phyloP scores from a whole-genome alignment of 2,329 filamentous ascomycete species.

The Podosphaera leucotricha region DNA sequence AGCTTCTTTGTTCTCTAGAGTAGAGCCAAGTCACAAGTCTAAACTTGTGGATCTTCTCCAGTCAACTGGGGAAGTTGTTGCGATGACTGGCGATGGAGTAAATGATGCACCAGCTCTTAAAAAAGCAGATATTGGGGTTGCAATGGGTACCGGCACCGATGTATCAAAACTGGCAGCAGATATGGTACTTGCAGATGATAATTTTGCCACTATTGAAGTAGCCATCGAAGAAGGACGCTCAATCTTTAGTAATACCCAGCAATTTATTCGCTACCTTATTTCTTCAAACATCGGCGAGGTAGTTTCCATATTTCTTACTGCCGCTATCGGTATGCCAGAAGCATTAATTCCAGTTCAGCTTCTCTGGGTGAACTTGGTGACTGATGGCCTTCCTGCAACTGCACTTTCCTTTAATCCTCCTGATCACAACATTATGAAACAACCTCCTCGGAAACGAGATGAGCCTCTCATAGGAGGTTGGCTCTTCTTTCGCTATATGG shows the following conservation, averaged over 20 bases:
- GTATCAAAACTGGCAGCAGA: constrained; percentile 91
- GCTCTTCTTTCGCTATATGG: constrained; percentile 93
- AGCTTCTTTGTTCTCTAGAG: constrained; percentile 84
- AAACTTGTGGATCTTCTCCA: constrained; percentile 92
- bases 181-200: constrained; percentile 96
- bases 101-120: constrained; percentile 95
- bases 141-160: constrained; percentile 95
- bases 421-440: constrained; percentile 96
- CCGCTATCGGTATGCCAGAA: constrained; percentile 90
- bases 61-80: constrained; percentile 77
- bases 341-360: constrained; percentile 92
- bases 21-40: constrained; percentile 92
- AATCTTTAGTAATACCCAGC: constrained; percentile 99
- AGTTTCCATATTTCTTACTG: constrained; percentile 94
- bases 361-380: constrained; percentile 96
- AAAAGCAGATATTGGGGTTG: constrained; percentile 96
- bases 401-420: constrained; percentile 94
- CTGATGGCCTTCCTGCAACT: constrained; percentile 86
- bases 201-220: constrained; percentile 92
- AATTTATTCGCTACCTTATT: constrained; percentile 97
- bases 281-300: constrained; percentile 98
- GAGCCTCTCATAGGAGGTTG: constrained; percentile 83
- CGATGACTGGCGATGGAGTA: constrained; percentile 97
- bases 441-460: constrained; percentile 73
- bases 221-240: constrained; percentile 92